Conservation (phyloP, 768 basidiomycete species). For the Agaricus subrufescens region DNA sequence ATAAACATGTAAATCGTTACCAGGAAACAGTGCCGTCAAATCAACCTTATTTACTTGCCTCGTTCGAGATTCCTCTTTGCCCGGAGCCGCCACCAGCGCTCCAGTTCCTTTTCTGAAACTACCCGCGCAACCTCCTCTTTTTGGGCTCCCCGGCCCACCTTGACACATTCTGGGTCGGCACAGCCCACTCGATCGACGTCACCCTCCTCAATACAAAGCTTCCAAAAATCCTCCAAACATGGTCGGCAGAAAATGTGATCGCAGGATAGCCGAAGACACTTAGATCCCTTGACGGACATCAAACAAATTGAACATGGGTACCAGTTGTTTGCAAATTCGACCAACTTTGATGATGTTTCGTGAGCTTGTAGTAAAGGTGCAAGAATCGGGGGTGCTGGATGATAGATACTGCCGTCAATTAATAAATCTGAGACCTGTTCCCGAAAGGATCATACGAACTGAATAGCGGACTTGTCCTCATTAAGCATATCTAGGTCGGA, state of each 20-base stretch:
- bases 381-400: conserved; percentile 54
- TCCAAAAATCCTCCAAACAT: conserved; percentile 82
- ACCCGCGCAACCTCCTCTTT: conserved; percentile 74
- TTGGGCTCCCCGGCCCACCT: conserved; percentile 49
- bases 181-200: conserved; percentile 74
- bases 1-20: conserved; percentile 7
- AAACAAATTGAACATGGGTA: conserved; percentile 79
- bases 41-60: conserved; percentile 35
- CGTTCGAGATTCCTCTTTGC: conserved; percentile 69
- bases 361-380: conserved; percentile 42
- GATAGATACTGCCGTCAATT: conserved; percentile 37
- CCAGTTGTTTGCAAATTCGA: conserved; percentile 56
- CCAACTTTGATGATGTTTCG: conserved; percentile 40
- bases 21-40: background rate
- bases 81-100: conserved; percentile 75
- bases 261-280: conserved; percentile 69
- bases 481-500: conserved; percentile 32
- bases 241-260: conserved; percentile 79
- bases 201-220: conserved; percentile 75
- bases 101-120: conserved; percentile 57
- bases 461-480: conserved; percentile 26
- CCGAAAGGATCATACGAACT: conserved; percentile 4
- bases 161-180: conserved; percentile 78
- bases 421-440: background rate
- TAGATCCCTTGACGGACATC: conserved; percentile 64